Evolutionary conservation across 75 land plant genomes (phyloP).

Genomic region (Picea sitchensis): DNA sequence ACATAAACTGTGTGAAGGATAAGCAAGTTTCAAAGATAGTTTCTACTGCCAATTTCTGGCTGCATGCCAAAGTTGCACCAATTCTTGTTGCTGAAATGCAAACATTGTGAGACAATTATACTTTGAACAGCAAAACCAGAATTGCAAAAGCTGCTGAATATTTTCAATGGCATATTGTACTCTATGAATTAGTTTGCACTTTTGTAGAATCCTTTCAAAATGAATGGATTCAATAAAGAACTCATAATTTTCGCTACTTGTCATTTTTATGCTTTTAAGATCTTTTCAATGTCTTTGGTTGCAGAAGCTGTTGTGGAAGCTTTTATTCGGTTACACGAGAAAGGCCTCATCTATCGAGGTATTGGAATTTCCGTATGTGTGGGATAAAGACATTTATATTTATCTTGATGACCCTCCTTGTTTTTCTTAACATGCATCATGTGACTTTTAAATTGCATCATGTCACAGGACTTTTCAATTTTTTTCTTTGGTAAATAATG

Average conservation of each 20-base stretch:
- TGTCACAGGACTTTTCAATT: background rate
- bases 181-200: background rate
- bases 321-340: constrained; percentile 84
- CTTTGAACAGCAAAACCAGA: background rate
- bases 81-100: background rate
- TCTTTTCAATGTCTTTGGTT: constrained; percentile 5
- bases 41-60: background rate
- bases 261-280: background rate
- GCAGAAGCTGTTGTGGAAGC: constrained; percentile 94
- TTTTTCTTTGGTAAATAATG: too few relatives aligned
- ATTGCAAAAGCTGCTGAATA: background rate
- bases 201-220: background rate
- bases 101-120: background rate
- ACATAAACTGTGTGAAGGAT: background rate
- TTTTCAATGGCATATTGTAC: background rate
- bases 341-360: constrained; percentile 95
- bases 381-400: background rate
- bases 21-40: background rate
- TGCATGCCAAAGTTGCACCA: background rate
- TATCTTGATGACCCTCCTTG: background rate
- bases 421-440: background rate
- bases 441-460: too few relatives aligned
- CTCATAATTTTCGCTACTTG: background rate
- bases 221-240: background rate
- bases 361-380: background rate